Evolutionary conservation across 2,329 filamentous ascomycete species (phyloP).

Genomic region (Polytolypa hystricis): DNA sequence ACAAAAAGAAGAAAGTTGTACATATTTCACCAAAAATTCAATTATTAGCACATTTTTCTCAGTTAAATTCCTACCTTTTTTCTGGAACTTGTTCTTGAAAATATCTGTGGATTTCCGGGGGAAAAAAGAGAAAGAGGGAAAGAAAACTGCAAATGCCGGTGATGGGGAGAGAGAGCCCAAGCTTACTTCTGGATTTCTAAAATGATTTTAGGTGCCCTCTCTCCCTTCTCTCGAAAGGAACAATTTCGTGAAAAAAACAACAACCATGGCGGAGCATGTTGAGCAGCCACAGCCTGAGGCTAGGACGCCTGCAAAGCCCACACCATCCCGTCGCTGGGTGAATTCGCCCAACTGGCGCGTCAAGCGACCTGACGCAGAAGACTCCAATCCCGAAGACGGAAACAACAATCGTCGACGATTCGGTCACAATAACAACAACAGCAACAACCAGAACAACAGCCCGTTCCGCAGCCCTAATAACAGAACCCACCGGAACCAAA

Average conservation of each 20-base stretch:
- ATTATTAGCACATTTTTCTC: no score
- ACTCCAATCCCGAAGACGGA: background rate
- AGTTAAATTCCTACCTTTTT: no score
- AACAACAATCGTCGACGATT: conserved; percentile 1
- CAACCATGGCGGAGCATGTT: conserved; percentile 1
- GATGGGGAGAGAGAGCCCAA: no score
- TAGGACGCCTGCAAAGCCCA: conserved; percentile 4
- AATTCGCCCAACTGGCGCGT: conserved; percentile 10
- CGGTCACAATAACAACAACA: background rate
- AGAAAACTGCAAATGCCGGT: no score
- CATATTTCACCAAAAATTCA: no score
- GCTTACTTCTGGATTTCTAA: background rate
- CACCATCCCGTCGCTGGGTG: conserved; percentile 9
- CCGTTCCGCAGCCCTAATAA: no score
- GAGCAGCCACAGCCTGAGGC: conserved; percentile 7
- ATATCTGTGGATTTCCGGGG: no score
- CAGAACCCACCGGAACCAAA: background rate
- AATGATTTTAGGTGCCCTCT: background rate
- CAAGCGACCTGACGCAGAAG: conserved; percentile 1
- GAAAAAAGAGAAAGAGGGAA: no score
- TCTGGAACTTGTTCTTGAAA: no score
- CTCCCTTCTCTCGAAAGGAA: conserved; percentile 8
- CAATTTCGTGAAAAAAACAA: no score
- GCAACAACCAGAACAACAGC: background rate
- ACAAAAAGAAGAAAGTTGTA: no score